Evolutionary conservation across 106 monocot genomes (phyloP).

Genomic region (Acanthochlamys bracteata): DNA sequence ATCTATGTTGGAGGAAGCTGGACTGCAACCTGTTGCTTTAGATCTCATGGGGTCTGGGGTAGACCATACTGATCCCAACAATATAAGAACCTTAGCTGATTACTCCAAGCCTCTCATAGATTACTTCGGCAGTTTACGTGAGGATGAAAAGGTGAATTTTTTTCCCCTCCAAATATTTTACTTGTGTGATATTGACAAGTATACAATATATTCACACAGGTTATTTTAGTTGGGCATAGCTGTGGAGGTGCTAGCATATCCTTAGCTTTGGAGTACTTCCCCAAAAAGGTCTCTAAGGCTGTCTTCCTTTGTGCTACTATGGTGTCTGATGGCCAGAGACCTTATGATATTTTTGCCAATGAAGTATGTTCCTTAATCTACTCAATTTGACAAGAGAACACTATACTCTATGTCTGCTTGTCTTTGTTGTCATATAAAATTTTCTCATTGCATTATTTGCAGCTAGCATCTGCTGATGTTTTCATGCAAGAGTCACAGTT

Average conservation of each 20-base stretch:
- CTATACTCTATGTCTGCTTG: too few species aligned
- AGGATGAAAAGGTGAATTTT: constrained; percentile 53
- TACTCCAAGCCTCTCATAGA: constrained; percentile 73
- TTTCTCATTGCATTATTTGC: constrained; percentile 7
- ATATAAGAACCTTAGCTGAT: constrained; percentile 48
- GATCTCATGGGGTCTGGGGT: constrained; percentile 86
- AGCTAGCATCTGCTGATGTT: constrained; percentile 72
- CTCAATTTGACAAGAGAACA: background rate
- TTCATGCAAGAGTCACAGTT: constrained; percentile 80
- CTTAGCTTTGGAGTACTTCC: constrained; percentile 56
- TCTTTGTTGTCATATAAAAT: background rate
- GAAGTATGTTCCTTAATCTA: constrained; percentile 28
- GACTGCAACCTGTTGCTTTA: constrained; percentile 57
- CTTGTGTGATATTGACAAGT: too few species aligned
- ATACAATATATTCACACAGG: constrained; percentile 30
- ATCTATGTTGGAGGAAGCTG: constrained; percentile 71
- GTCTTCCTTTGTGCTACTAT: constrained; percentile 78
- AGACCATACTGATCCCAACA: constrained; percentile 50
- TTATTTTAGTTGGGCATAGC: constrained; percentile 90
- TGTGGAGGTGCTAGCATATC: constrained; percentile 90
- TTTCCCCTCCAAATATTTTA: too few species aligned
- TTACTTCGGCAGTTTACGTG: constrained; percentile 53
- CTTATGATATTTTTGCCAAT: constrained; percentile 70
- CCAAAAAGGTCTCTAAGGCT: constrained; percentile 76
- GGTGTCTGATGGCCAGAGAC: constrained; percentile 81